Evolutionary conservation across 257 asterid genomes (phyloP).

Genomic region (Pogostemon cablin): DNA sequence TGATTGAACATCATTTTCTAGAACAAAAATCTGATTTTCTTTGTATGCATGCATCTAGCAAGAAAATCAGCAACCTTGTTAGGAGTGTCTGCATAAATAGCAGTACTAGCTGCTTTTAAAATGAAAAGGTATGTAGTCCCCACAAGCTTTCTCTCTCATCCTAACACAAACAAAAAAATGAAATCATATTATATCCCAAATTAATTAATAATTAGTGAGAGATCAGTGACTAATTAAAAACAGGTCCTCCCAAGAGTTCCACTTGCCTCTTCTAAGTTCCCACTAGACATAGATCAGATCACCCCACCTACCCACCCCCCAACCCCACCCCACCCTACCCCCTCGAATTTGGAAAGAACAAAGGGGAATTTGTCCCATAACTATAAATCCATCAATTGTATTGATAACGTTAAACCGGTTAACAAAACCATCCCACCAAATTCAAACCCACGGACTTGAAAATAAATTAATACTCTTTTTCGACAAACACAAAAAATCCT

Average conservation of each 20-base stretch:
- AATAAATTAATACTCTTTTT: neutral
- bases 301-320: neutral
- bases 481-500: neutral
- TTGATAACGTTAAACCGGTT: constrained; percentile 23
- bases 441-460: constrained; percentile 20
- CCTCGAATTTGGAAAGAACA: constrained; percentile 30
- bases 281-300: constrained; percentile 5
- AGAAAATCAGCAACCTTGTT: constrained; percentile 5
- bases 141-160: constrained; percentile 6
- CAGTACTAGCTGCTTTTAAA: neutral
- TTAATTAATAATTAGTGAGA: neutral
- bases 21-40: neutral
- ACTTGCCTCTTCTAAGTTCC: constrained; percentile 28
- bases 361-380: constrained; percentile 28
- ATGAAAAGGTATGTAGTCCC: neutral
- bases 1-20: neutral
- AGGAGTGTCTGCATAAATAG: neutral
- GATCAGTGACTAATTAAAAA: constrained; percentile 19
- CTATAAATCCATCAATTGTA: neutral
- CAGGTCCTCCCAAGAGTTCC: neutral
- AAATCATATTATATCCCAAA: neutral
- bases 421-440: constrained; percentile 19
- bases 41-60: constrained; percentile 30
- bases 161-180: neutral
- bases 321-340: constrained; percentile 3